Base-by-base conservation (phyloP, 2,329 filamentous ascomycete species). In the Cladophialophora carrionii region DNA sequence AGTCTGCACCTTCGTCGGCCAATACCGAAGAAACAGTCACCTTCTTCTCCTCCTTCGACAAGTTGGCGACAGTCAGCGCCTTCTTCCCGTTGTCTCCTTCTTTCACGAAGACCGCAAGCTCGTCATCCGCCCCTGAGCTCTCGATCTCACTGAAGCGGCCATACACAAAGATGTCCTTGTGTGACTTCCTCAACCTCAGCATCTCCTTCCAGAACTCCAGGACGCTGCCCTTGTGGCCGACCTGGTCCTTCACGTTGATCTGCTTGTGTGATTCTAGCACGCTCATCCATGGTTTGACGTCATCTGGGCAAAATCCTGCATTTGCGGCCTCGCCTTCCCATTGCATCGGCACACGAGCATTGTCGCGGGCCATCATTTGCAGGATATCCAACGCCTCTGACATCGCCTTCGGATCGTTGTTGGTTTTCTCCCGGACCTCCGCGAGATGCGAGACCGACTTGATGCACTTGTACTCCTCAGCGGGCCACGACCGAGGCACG, bases 301-400 rank as follows among this genome's bases (percentile, higher is more conserved):
- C 56, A n/a, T 65, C 66, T 8, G 56, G 58, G 14, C 85, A 87
- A 77, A 90, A 90, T 1, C 88, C 88, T 0, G 85, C 86, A 67
- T 88, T 81, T 0, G 78, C 73, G 0, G 77, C 8, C 12, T 31
- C 56, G 37, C 74, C 79, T 62, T 82, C 81, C 88, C 88, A 91
- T 68, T 88, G 87, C 78, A 91, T 85, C 0, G 88, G 88, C 2
- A 86, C 82, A 17, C 88, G 81, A 7, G 87, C 82, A 72, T 90
- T 85, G 73, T 91, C 88, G 56, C 66, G 55, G 26, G 66, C 66
- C 20, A 63, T 37, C 31, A n/a, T n/a, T 14, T 66, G 63, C 12
- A 66, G 51, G 4, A 31, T 14, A n/a, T 61, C 58, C 61, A 57
- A 31, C 32, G 51, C 51, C 24, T 55, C 37, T 12, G 49, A 54